Evolutionary conservation across 768 basidiomycete species (phyloP).

Genomic region (Amanita phalloides): DNA sequence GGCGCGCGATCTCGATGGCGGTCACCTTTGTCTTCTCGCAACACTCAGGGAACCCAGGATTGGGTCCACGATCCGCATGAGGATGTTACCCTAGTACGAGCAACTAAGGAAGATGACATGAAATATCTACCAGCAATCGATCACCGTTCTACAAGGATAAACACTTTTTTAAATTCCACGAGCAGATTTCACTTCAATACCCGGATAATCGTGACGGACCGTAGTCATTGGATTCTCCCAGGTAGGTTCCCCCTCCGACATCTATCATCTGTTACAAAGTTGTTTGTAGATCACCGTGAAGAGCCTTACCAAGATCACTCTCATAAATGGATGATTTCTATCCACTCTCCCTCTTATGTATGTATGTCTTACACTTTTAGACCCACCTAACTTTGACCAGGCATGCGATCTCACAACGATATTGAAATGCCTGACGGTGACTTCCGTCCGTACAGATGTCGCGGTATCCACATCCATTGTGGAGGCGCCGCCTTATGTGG

Average conservation of each 20-base stretch:
- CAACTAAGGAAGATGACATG: background rate
- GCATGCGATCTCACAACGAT: constrained; percentile 35
- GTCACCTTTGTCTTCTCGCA: constrained; percentile 26
- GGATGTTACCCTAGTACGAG: background rate
- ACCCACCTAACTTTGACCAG: constrained; percentile 12
- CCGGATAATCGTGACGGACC: constrained; percentile 36
- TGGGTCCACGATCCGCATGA: background rate
- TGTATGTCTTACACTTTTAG: constrained; percentile 7
- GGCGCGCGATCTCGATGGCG: constrained; percentile 19
- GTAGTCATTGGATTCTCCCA: constrained; percentile 33
- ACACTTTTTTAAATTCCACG: constrained; percentile 1
- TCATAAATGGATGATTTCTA: constrained; percentile 46
- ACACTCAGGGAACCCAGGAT: constrained; percentile 2
- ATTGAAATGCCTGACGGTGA: constrained; percentile 27
- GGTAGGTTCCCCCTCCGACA: constrained; percentile 17
- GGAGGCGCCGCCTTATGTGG: constrained; percentile 31
- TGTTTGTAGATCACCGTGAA: constrained; percentile 6
- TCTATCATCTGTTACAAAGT: background rate
- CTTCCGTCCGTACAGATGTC: constrained; percentile 11
- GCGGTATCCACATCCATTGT: constrained; percentile 12
- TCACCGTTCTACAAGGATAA: constrained; percentile 3
- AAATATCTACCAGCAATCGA: background rate
- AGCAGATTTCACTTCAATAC: constrained; percentile 41
- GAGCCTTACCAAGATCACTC: constrained; percentile 18
- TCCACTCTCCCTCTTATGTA: constrained; percentile 43